phyloP scores from a whole-genome alignment of 1,284 basidiomycete genomes.

The Vanrija humicola region DNA sequence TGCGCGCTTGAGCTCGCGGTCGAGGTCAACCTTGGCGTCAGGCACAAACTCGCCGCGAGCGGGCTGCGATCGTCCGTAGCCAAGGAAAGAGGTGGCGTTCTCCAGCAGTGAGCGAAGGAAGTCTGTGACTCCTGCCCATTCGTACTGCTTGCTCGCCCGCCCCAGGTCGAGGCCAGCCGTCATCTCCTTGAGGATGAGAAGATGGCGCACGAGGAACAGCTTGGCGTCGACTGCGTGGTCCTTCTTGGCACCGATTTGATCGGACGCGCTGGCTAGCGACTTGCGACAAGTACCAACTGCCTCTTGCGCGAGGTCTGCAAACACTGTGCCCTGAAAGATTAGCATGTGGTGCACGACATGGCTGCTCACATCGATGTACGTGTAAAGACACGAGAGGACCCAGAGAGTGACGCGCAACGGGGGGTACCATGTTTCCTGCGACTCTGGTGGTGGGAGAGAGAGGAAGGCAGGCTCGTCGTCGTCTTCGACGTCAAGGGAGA shows the following conservation, averaged over 20 bases:
- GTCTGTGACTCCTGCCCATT: conserved; percentile 55
- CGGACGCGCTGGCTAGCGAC: conserved; percentile 68
- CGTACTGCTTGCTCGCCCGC: conserved; percentile 44
- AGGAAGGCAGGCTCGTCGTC: conserved; percentile 57
- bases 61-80: conserved; percentile 43
- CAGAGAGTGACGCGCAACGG: conserved; percentile 77
- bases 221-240: conserved; percentile 61
- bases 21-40: conserved; percentile 64
- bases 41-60: conserved; percentile 25
- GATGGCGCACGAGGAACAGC: conserved; percentile 80
- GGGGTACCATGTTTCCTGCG: conserved; percentile 82
- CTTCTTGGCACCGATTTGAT: conserved; percentile 58
- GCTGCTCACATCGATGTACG: conserved; percentile 74
- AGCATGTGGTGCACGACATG: not conserved
- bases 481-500: conserved; percentile 40
- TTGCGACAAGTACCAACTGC: conserved; percentile 74
- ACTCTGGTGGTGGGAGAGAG: conserved; percentile 64
- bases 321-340: conserved; percentile 68
- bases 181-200: conserved; percentile 88
- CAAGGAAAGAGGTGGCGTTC: conserved; percentile 62
- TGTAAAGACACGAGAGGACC: conserved; percentile 79
- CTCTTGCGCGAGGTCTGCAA: conserved; percentile 89
- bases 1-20: conserved; percentile 70
- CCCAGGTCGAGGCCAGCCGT: conserved; percentile 67
- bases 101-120: conserved; percentile 68